phyloP scores from a whole-genome alignment of 192 early-diverging fungal species.

The Backusella australiensis region DNA sequence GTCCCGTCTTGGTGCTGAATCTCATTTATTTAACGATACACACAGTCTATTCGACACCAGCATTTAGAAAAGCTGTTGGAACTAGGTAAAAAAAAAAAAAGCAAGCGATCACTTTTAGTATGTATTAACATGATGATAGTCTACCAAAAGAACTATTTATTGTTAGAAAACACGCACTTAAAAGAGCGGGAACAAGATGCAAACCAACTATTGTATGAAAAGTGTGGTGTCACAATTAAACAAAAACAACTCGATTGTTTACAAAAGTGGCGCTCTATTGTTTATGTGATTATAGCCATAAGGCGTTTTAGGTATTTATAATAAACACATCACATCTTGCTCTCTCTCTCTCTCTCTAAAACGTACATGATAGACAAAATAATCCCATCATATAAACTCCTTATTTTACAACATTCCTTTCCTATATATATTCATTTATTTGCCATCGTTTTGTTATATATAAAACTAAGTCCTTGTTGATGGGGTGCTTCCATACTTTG shows the following conservation, averaged over 20 bases:
- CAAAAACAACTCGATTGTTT: background rate
- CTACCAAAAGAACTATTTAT: slow-evolving; percentile 5
- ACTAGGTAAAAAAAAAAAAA: background rate
- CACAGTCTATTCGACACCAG: background rate
- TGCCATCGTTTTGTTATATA: background rate
- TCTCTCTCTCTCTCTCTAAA: background rate
- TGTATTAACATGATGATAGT: background rate
- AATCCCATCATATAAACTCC: background rate
- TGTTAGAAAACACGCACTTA: background rate
- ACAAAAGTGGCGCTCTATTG: background rate
- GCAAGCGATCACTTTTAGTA: background rate
- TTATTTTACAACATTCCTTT: background rate
- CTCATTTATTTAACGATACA: background rate
- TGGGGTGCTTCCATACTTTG: slow-evolving; percentile 14
- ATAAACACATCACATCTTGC: background rate
- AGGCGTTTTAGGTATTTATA: background rate
- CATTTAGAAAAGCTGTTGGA: background rate
- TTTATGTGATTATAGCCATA: slow-evolving; percentile 2
- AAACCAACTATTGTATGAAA: background rate
- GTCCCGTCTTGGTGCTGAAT: background rate
- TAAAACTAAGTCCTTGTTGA: background rate
- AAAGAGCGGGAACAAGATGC: background rate
- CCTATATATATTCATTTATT: background rate
- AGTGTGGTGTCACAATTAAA: background rate
- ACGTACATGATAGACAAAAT: background rate